Evolutionary conservation across 73 alveolate genomes (phyloP).

Genomic region (Tetrahymena borealis): DNA sequence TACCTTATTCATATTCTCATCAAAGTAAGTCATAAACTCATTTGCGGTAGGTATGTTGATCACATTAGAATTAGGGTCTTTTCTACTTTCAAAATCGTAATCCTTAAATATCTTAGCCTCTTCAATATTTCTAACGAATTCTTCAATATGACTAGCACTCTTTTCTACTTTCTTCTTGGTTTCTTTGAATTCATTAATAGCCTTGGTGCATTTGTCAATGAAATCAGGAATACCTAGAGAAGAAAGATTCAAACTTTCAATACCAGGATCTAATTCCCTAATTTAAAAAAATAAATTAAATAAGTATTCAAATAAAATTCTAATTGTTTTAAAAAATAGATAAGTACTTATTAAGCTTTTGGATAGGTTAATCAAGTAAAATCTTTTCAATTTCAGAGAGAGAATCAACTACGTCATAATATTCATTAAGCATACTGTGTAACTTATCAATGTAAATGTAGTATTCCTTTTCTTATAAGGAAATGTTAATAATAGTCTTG

Average conservation of each 20-base stretch:
- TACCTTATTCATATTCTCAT: slow-evolving; percentile 81
- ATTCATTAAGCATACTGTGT: slow-evolving; percentile 81
- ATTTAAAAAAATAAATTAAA: background rate
- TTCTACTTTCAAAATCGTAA: slow-evolving; percentile 36
- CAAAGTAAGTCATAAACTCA: slow-evolving; percentile 92
- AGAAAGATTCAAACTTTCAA: slow-evolving; percentile 89
- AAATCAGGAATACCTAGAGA: slow-evolving; percentile 91
- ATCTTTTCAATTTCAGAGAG: slow-evolving; percentile 83
- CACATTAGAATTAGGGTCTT: slow-evolving; percentile 14
- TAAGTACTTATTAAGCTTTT: slow-evolving; percentile 50
- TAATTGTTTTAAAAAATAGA: background rate
- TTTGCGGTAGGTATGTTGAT: slow-evolving; percentile 8
- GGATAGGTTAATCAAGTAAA: slow-evolving; percentile 63
- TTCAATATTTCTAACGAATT: slow-evolving; percentile 16
- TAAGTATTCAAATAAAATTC: background rate
- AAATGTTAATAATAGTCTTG: slow-evolving; percentile 84
- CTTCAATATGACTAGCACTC: slow-evolving; percentile 29
- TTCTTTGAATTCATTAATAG: slow-evolving; percentile 86
- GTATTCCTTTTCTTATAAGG: slow-evolving; percentile 85
- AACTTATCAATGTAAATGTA: slow-evolving; percentile 81
- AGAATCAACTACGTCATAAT: slow-evolving; percentile 75
- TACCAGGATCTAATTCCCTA: slow-evolving; percentile 71
- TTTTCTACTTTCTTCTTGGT: slow-evolving; percentile 48
- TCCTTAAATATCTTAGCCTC: slow-evolving; percentile 8
- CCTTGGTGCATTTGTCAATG: slow-evolving; percentile 86